Percentiles rank a stretch among this genome's conserved stretches.
Conservation (phyloP, 1,284 basidiomycete genomes). For the Sanguinoderma infundibulare region DNA sequence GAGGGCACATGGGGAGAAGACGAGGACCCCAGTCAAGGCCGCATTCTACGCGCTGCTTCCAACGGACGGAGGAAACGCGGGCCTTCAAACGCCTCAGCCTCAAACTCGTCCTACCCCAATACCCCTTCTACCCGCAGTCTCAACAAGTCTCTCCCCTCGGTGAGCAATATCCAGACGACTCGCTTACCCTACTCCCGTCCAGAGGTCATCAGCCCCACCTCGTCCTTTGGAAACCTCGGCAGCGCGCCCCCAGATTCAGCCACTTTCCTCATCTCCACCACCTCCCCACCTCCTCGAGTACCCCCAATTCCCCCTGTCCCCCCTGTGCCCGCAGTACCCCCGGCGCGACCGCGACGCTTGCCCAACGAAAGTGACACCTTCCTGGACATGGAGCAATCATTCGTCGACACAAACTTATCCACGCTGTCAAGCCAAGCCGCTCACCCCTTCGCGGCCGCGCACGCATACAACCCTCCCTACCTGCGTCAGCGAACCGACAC, state of each 20-base stretch:
- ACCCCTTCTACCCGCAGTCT: neutral
- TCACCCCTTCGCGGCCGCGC: constrained; percentile 23
- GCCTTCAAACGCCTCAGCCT: neutral
- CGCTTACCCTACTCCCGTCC: constrained; percentile 8
- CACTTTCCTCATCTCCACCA: constrained; percentile 15
- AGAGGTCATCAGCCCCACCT: constrained; percentile 16
- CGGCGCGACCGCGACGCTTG: neutral
- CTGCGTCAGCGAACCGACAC: constrained; percentile 16
- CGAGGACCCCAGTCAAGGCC: constrained; percentile 1
- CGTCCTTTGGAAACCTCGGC: constrained; percentile 22
- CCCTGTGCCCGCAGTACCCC: neutral
- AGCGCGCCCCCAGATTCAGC: constrained; percentile 21
- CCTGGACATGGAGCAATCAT: constrained; percentile 14
- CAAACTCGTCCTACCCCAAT: neutral
- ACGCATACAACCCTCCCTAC: constrained; percentile 3
- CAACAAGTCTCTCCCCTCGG: constrained; percentile 6
- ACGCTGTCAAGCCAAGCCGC: constrained; percentile 15
- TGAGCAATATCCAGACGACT: constrained; percentile 14
- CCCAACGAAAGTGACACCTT: constrained; percentile 6
- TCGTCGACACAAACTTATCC: constrained; percentile 1
- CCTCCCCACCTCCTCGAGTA: neutral
- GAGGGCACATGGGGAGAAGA: constrained; percentile 24
- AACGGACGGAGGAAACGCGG: constrained; percentile 16
- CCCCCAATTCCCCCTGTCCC: neutral
- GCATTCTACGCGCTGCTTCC: constrained; percentile 9